These are phyloP conservation scores for Alternaria longipes DNA, from an alignment of 2,329 filamentous ascomycete species.

Conservation along the genomic window DNA sequence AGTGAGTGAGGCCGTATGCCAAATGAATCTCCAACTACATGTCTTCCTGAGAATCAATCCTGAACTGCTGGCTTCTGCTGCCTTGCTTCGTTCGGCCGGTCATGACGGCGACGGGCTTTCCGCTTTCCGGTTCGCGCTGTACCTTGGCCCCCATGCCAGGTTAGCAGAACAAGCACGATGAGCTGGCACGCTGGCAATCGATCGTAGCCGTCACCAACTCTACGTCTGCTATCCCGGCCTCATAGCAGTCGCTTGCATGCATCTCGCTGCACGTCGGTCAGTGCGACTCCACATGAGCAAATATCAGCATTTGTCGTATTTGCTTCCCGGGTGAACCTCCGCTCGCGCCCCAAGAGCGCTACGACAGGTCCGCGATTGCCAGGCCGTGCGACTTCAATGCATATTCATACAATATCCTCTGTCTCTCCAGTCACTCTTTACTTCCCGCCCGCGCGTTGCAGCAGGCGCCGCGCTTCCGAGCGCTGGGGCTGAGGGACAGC, in stretches of 20 bases:
- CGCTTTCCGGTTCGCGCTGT: slow-evolving; percentile 19
- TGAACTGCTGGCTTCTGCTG: slow-evolving; percentile 1
- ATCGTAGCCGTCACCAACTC: slow-evolving; percentile 21
- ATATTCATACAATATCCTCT: slow-evolving; percentile 9
- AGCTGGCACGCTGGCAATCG: slow-evolving; percentile 16
- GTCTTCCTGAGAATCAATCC: not conserved
- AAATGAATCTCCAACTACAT: not conserved
- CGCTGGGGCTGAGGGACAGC: slow-evolving; percentile 26
- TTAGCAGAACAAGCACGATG: slow-evolving; percentile 27
- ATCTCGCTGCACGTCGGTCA: slow-evolving; percentile 15
- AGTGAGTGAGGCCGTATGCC: slow-evolving; percentile 11
- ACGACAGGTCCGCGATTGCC: slow-evolving; percentile 12
- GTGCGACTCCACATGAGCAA: slow-evolving; percentile 20
- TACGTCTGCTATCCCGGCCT: slow-evolving; percentile 7
- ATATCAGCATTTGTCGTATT: slow-evolving; percentile 12
- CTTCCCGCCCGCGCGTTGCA: slow-evolving; percentile 16
- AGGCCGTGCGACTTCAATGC: slow-evolving; percentile 17
- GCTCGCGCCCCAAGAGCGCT: slow-evolving; percentile 10
- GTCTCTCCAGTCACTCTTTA: slow-evolving; percentile 19
- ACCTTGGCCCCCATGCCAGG: slow-evolving; percentile 26
- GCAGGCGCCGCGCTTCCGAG: slow-evolving; percentile 25
- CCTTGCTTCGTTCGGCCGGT: slow-evolving; percentile 16
- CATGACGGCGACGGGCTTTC: slow-evolving; percentile 16
- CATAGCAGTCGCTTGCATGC: slow-evolving; percentile 23
- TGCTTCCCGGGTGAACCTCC: slow-evolving; percentile 7